These are phyloP conservation scores for Rhodofomes roseus DNA, from an alignment of 1,284 basidiomycete species.

Conservation along the genomic window DNA sequence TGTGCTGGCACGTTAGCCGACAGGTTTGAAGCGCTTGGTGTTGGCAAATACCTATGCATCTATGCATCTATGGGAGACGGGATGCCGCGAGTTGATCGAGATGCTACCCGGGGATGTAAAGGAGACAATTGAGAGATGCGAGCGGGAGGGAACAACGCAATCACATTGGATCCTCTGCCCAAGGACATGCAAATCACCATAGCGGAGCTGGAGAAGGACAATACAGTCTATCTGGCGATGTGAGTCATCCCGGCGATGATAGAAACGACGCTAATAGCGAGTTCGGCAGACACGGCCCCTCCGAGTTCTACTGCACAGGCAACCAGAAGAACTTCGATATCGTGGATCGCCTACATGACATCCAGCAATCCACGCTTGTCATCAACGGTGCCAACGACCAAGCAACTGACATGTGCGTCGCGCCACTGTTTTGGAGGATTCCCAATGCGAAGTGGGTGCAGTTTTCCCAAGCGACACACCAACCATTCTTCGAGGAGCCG, in stretches of 20 bases:
- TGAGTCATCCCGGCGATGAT: neutral
- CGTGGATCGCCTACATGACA: slow-evolving; percentile 21
- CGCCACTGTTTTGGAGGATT: slow-evolving; percentile 24
- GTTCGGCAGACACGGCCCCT: neutral
- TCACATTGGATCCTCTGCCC: slow-evolving; percentile 41
- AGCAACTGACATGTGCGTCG: slow-evolving; percentile 22
- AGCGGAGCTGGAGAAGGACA: neutral
- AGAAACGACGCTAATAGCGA: neutral
- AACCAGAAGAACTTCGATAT: slow-evolving; percentile 26
- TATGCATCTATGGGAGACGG: slow-evolving; percentile 25
- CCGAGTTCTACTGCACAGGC: neutral
- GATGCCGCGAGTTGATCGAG: slow-evolving; percentile 18
- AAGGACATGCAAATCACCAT: slow-evolving; percentile 8
- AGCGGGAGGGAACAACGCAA: slow-evolving; percentile 42
- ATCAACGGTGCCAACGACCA: slow-evolving; percentile 28
- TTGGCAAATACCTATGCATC: slow-evolving; percentile 27
- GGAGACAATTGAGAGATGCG: slow-evolving; percentile 39
- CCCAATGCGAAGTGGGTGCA: slow-evolving; percentile 25
- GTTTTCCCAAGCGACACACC: slow-evolving; percentile 25
- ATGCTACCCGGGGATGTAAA: slow-evolving; percentile 30
- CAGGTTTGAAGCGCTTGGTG: slow-evolving; percentile 34
- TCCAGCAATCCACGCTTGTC: slow-evolving; percentile 27
- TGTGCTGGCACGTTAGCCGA: slow-evolving; percentile 21
- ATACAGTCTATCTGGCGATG: neutral
- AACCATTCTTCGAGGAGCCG: slow-evolving; percentile 28